Base-by-base conservation (phyloP, 2,329 filamentous ascomycete genomes). In the Calonectria hawksworthii region DNA sequence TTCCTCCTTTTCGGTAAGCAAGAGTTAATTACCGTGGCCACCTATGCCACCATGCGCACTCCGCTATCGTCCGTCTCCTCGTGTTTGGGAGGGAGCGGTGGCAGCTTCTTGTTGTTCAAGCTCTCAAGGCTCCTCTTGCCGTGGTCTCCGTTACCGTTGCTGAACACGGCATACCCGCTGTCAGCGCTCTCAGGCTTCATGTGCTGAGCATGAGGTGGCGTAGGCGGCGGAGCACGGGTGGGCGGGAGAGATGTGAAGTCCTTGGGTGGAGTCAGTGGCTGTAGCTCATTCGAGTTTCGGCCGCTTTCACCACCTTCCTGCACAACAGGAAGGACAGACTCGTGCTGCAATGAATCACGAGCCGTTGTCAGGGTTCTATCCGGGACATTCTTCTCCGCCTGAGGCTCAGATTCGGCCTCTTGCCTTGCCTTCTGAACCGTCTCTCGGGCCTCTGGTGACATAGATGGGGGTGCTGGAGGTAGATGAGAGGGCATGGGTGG, bases 221-320 rank as follows among this genome's bases (percentile, higher is more conserved):
- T 84, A 23, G 83, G 84, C 7, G 85, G 85, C 6, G 83, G 83
- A 13, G 83, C 81, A 26, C 83, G 87, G 6, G 88, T 90, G 2
- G 89, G 89, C 11, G 89, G 87, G 6, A 83, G 78, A 14, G 80
- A 75, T 51, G 79, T 77, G 61, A 72, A 71, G 18, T 84, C 82
- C 74, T 88, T 89, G 21, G 84, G 84, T 0, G 88, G 87, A 3
- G 88, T 88, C 38, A 83, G 74, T 1, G 87, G 87, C 32, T 87
- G 85, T 14, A 59, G 82, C 75, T 79, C 79, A 59, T 79, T 83
- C 61, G 90, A 91, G 73, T 87, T 34, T 63, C 56, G 34, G 34
- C 34, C 56, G 4, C 52, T 93, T 84, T 98, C 96, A 7, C 92
- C 94, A n/a, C 92, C 94, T 85, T 99, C 96, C 79, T 98, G 95